These are phyloP conservation scores for Fusarium tanahbumbuense DNA, from an alignment of 2,329 filamentous ascomycete species.

Conservation along the genomic window DNA sequence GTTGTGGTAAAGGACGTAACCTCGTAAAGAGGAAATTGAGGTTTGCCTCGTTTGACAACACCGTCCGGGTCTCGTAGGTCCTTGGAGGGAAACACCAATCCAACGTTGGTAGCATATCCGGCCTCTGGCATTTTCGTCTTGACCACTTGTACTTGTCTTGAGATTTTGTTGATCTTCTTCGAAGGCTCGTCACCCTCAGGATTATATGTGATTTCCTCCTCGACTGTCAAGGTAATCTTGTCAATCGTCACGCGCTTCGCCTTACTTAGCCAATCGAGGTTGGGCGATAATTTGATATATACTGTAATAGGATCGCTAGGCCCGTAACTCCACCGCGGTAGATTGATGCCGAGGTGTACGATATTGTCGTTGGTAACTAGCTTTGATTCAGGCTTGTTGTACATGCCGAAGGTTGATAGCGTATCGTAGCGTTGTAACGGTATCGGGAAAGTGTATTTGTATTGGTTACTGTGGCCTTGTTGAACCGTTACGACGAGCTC, in stretches of 20 bases:
- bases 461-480: slow-evolving; percentile 86
- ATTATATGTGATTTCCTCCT: slow-evolving; percentile 99
- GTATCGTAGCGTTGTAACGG: slow-evolving; percentile 95
- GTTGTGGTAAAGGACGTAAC: slow-evolving; percentile 93
- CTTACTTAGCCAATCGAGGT: slow-evolving; percentile 90
- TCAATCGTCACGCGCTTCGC: slow-evolving; percentile 92
- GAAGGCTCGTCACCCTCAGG: slow-evolving; percentile 96
- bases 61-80: slow-evolving; percentile 89
- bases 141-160: slow-evolving; percentile 84
- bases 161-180: slow-evolving; percentile 87
- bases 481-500: slow-evolving; percentile 96
- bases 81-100: slow-evolving; percentile 89
- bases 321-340: slow-evolving; percentile 96
- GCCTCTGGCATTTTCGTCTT: slow-evolving; percentile 88
- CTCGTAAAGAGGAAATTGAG: slow-evolving; percentile 89
- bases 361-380: slow-evolving; percentile 89
- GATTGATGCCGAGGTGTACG: slow-evolving; percentile 88
- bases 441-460: slow-evolving; percentile 91
- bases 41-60: slow-evolving; percentile 84
- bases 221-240: slow-evolving; percentile 92
- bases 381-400: slow-evolving; percentile 92
- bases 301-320: slow-evolving; percentile 95
- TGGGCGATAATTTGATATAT: slow-evolving; percentile 93
- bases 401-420: slow-evolving; percentile 98
- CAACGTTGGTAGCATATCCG: slow-evolving; percentile 92